Conservation (phyloP, 768 basidiomycete species). For the Lentinula sp. region DNA sequence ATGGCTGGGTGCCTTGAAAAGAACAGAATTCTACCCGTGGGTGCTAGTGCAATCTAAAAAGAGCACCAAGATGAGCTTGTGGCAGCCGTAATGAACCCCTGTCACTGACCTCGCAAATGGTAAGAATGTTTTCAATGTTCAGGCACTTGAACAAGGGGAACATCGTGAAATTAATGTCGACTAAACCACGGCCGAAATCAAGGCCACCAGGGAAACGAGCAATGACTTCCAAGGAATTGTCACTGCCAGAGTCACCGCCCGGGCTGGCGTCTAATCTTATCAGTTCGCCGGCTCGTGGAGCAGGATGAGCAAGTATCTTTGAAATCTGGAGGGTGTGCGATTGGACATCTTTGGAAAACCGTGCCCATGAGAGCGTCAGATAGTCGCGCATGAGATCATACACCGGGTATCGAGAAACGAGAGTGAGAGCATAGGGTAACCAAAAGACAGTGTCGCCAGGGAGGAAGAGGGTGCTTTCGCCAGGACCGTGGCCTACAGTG, state of each 20-base stretch:
- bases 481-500: constrained; percentile 73
- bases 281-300: constrained; percentile 81
- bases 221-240: constrained; percentile 69
- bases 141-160: constrained; percentile 51
- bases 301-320: constrained; percentile 82
- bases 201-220: constrained; percentile 91
- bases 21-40: constrained; percentile 83
- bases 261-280: constrained; percentile 82
- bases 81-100: not conserved
- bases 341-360: constrained; percentile 91
- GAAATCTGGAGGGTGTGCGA: constrained; percentile 88
- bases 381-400: constrained; percentile 96
- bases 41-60: constrained; percentile 72
- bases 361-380: constrained; percentile 92
- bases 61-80: not conserved
- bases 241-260: constrained; percentile 39
- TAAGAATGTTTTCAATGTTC: constrained; percentile 46
- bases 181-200: constrained; percentile 85
- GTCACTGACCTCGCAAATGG: constrained; percentile 72
- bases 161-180: constrained; percentile 94
- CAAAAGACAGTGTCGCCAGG: constrained; percentile 91
- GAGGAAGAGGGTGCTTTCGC: constrained; percentile 84
- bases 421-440: constrained; percentile 87
- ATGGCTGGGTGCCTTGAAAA: constrained; percentile 87
- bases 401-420: constrained; percentile 89